These are phyloP conservation scores for Cornus florida DNA, from an alignment of 148 eudicot species.

Conservation along the genomic window DNA sequence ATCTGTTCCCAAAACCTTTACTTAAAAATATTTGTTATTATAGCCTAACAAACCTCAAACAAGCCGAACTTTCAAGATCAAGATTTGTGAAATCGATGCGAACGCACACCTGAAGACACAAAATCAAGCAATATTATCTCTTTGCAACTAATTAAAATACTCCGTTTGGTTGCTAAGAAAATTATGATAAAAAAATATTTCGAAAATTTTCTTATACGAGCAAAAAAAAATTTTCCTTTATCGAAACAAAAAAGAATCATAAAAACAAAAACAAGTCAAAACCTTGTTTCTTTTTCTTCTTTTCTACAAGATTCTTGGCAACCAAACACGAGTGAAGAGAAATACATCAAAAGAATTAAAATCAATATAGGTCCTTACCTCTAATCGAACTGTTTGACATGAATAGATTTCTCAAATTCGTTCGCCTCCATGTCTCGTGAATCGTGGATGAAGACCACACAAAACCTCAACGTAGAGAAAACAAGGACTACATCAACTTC, in stretches of 20 bases:
- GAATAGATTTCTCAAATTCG: conserved; percentile 20
- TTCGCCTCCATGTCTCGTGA: conserved; percentile 31
- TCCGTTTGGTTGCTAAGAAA: neutral
- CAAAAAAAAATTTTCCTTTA: no score
- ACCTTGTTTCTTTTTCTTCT: neutral
- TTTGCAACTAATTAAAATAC: neutral
- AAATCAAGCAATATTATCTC: neutral
- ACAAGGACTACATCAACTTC: conserved; percentile 3
- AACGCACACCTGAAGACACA: conserved; percentile 12
- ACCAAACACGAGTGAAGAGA: conserved; percentile 2
- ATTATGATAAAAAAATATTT: neutral
- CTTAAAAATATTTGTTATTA: neutral
- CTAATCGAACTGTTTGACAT: conserved; percentile 8
- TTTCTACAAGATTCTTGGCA: neutral
- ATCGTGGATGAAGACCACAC: neutral
- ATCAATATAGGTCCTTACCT: neutral
- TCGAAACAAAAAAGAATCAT: no score
- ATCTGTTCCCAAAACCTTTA: conserved; percentile 4
- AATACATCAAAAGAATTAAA: neutral
- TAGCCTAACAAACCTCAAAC: conserved; percentile 1
- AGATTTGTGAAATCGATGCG: neutral
- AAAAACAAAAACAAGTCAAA: no score
- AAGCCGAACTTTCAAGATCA: conserved; percentile 5
- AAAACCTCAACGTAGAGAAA: neutral
- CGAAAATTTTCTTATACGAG: no score